phyloP scores from a whole-genome alignment of 805 yeast genomes.

The Kodamaea kakaduensis region DNA sequence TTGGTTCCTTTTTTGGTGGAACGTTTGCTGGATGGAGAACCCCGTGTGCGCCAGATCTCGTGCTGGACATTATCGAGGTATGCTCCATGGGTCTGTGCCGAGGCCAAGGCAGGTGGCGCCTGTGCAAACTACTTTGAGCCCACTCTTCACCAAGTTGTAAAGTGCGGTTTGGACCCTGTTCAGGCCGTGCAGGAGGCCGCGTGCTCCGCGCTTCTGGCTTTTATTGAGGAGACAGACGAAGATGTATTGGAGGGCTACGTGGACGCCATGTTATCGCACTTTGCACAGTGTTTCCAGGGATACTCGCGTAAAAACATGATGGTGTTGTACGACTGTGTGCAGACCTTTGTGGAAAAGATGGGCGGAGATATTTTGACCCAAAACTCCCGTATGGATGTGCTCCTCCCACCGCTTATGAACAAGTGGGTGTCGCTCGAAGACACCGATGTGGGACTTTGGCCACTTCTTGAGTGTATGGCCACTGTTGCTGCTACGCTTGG shows the following conservation, averaged over 20 bases:
- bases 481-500: constrained; percentile 86
- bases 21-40: constrained; percentile 66
- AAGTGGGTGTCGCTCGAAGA: constrained; percentile 79
- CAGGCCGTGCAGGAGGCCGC: constrained; percentile 96
- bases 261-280: constrained; percentile 63
- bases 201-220: constrained; percentile 78
- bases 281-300: constrained; percentile 65
- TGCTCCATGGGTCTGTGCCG: constrained; percentile 73
- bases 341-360: constrained; percentile 78
- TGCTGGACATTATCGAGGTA: constrained; percentile 95
- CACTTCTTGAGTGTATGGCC: constrained; percentile 88
- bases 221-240: constrained; percentile 72
- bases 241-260: constrained; percentile 58
- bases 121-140: constrained; percentile 69
- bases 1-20: constrained; percentile 83
- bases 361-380: constrained; percentile 46
- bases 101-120: constrained; percentile 57
- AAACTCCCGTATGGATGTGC: constrained; percentile 45
- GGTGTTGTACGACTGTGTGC: constrained; percentile 84
- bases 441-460: constrained; percentile 84
- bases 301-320: constrained; percentile 83
- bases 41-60: constrained; percentile 86
- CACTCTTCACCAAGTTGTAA: constrained; percentile 71
- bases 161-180: constrained; percentile 73
- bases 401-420: constrained; percentile 76